Conservation (phyloP, 768 basidiomycete genomes). For the Paxillus ammoniavirescens region DNA sequence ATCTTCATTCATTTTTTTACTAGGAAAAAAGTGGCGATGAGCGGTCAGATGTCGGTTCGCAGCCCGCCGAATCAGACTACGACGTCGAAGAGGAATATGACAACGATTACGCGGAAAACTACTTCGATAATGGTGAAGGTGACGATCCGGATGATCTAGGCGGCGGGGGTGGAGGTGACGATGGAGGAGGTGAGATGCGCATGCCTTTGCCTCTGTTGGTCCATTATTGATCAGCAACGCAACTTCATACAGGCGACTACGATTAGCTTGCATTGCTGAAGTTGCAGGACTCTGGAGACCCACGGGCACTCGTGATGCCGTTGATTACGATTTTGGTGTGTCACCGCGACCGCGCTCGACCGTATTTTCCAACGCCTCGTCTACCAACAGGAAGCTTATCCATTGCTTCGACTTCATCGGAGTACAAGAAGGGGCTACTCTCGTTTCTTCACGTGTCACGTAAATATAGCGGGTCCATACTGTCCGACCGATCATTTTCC, state of each 20-base stretch:
- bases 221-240: background rate
- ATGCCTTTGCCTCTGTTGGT: background rate
- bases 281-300: too few species aligned
- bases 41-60: slow-evolving; percentile 64
- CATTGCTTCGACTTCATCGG: too few species aligned
- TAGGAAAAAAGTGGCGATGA: slow-evolving; percentile 75
- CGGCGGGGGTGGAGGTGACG: slow-evolving; percentile 64
- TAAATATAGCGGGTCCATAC: too few species aligned
- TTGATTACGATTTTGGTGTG: too few species aligned
- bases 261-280: slow-evolving; percentile 17
- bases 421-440: too few species aligned
- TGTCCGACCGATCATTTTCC: too few species aligned
- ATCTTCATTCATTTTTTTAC: background rate
- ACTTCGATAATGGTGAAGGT: slow-evolving; percentile 87
- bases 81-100: slow-evolving; percentile 90
- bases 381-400: too few species aligned
- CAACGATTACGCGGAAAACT: slow-evolving; percentile 88
- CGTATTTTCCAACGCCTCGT: too few species aligned
- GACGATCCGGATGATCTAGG: slow-evolving; percentile 80
- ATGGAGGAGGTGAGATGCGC: slow-evolving; percentile 47
- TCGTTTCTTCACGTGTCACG: too few species aligned
- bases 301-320: too few species aligned
- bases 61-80: slow-evolving; percentile 68
- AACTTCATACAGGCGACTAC: slow-evolving; percentile 16
- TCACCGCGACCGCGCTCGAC: too few species aligned